Base-by-base conservation (phyloP, 371 early-diverging fungal species). In the Mucor lusitanicus region DNA sequence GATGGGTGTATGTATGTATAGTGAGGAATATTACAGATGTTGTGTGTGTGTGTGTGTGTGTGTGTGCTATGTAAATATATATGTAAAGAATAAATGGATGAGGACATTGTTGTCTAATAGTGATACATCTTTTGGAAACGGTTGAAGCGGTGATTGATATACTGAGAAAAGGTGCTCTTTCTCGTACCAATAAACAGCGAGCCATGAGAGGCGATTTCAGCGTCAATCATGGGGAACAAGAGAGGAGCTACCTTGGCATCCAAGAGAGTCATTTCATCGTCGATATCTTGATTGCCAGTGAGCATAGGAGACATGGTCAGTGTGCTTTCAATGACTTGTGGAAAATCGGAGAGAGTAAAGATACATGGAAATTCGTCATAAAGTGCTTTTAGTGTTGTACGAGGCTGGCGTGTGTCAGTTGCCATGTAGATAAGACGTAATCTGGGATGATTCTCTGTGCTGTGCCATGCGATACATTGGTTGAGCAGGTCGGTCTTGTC, bases 401-500 rank as follows among this genome's bases (percentile, higher is more conserved):
- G 82, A 27, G 87, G 87, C 33, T 79, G 71, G 21, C 71, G 75
- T 11, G 85, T 78, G 72, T 87, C 87, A 0, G 87, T 87, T 6
- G 87, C 85, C 81, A 87, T 81, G 40, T 79, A 87, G 28, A 85
- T 75, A 58, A 87, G 71, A 0, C 76, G 81, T 28, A 75, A 60
- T 48, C 71, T 64, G 6, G 78, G 77, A 50, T 71, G 71, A 15
- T 72, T 60, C 2, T 60, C 40, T 21, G 65, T 27, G 23, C 23
- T 56, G 23, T 65, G 61, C 48, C 64, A 60, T 7, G 40, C 39
- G 0, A 67, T 44, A 33, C 74, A 73, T 40, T 66, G 63, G 23
- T 46, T 67, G 11, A 69, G 35, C 19, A 69, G 39, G 4, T 32
- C 30, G 8, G 25, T 55, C 32, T 61, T 55, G n/a, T 44, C 32